Evolutionary conservation across 202 grass and related monocot genomes (phyloP).

Genomic region (Panicum virgatum): DNA sequence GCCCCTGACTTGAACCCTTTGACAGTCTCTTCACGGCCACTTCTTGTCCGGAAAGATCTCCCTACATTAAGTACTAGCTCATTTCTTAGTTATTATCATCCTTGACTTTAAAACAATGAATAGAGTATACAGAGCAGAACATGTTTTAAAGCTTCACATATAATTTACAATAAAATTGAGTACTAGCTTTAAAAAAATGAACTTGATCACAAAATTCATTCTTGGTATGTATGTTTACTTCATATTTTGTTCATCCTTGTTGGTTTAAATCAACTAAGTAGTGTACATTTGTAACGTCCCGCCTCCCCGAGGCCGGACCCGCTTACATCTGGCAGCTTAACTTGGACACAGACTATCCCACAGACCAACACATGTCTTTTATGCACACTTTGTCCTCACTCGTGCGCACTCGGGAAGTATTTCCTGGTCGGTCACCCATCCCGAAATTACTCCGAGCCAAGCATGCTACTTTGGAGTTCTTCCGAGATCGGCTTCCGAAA

Average conservation of each 20-base stretch:
- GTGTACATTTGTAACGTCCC: too few species aligned
- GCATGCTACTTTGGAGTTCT: too few species aligned
- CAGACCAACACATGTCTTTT: too few species aligned
- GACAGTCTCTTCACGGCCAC: slow-evolving; percentile 71
- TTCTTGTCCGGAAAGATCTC: slow-evolving; percentile 42
- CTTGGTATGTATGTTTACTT: background rate
- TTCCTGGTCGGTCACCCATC: too few species aligned
- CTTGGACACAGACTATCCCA: too few species aligned
- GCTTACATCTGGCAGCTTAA: too few species aligned
- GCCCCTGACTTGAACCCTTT: slow-evolving; percentile 51
- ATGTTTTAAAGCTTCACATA: background rate
- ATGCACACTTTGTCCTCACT: too few species aligned
- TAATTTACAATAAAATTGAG: background rate
- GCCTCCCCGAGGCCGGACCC: too few species aligned
- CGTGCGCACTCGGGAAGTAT: too few species aligned
- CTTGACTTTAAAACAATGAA: background rate
- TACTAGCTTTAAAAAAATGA: background rate
- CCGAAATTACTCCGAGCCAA: too few species aligned
- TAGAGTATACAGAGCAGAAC: background rate
- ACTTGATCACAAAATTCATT: background rate
- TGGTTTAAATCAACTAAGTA: background rate
- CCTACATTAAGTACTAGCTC: slow-evolving; percentile 19
- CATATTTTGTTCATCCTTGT: background rate
- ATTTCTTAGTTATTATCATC: background rate
- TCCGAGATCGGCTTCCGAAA: too few species aligned